Evolutionary conservation across 2,329 filamentous ascomycete genomes (phyloP), one percentile per base, ranked within the genome.

Genomic region (Ascosphaera aggregata): DNA sequence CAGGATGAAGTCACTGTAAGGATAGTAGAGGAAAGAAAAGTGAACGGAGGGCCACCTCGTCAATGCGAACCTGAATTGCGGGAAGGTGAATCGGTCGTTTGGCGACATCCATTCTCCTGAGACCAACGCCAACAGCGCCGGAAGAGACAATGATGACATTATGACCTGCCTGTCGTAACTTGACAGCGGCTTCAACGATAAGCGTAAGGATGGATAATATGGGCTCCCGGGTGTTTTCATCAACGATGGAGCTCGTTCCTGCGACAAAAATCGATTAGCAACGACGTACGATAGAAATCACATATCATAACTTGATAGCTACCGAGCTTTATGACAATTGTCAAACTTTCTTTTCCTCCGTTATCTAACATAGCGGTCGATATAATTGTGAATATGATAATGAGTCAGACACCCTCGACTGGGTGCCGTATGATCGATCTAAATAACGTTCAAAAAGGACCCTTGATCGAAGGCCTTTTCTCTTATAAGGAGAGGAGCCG

Each of bases 221-320:
- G 2, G 89, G 89, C 53, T 94, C 81, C 60, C 93, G 89, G 17
- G 81, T 92, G 54, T 76, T 79, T 56, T 98, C 89, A 60, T 95
- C 82, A 46, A 98, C 85, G 48, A 98, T 95, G n/a, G 89, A 95
- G 58, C 84, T 94, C 36, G 89, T 95, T 50, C 89, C 89, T 98
- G 48, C 45, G 42, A 45, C 37, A 40, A 20, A 32, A 36, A 42
- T 51, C 42, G 35, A 20, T 30, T 7, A 18, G 2, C 27, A 3
- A 39, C 13, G 34, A 18, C 4, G 11, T 30, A n/a, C 49, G 43
- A 43, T 41, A 18, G 38, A 39, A 37, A 45, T 43, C 15, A 13
- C 30, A 9, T n/a, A 27, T 4, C 11, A 34, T 38, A 38, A 42
- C 40, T 37, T 2, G 15, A 17, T 34, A 37, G 48, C 48, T 67